Evolutionary conservation across 495 filamentous ascomycete genomes (phyloP).

Genomic region (Lasiosphaeria miniovina): DNA sequence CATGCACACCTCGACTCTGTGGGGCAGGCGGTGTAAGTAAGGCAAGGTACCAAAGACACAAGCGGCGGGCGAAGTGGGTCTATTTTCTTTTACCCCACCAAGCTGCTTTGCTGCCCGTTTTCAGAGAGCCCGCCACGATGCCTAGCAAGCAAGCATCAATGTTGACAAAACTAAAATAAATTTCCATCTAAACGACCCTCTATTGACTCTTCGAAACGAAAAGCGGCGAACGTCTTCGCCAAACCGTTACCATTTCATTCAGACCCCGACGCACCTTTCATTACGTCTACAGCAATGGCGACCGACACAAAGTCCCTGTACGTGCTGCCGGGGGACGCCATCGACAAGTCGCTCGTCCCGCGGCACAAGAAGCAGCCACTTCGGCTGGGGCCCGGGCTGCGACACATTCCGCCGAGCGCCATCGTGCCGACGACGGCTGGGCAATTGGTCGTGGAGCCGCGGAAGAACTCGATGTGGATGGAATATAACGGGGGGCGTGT

Average conservation of each 20-base stretch:
- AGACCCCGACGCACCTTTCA: background rate
- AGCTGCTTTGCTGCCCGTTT: too few relatives aligned
- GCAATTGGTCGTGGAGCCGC: slow-evolving; percentile 66
- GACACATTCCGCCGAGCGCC: slow-evolving; percentile 65
- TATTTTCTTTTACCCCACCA: too few relatives aligned
- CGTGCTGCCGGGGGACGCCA: slow-evolving; percentile 75
- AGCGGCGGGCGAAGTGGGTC: too few relatives aligned
- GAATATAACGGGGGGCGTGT: slow-evolving; percentile 67
- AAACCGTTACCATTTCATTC: background rate
- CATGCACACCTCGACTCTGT: too few relatives aligned
- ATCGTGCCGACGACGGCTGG: slow-evolving; percentile 79
- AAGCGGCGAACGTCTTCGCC: background rate
- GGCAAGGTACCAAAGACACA: too few relatives aligned
- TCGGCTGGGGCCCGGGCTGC: slow-evolving; percentile 81
- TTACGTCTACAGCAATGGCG: slow-evolving; percentile 36
- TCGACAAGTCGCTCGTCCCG: slow-evolving; percentile 63
- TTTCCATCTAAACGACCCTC: too few relatives aligned
- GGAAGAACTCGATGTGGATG: slow-evolving; percentile 77
- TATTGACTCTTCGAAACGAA: too few relatives aligned
- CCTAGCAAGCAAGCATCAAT: too few relatives aligned
- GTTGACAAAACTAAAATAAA: too few relatives aligned
- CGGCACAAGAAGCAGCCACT: slow-evolving; percentile 63
- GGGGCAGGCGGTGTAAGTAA: too few relatives aligned
- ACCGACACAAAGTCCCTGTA: slow-evolving; percentile 43
- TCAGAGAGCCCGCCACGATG: too few relatives aligned